Evolutionary conservation across 2,329 filamentous ascomycete genomes (phyloP).

Genomic region (Metarhizium sp.): DNA sequence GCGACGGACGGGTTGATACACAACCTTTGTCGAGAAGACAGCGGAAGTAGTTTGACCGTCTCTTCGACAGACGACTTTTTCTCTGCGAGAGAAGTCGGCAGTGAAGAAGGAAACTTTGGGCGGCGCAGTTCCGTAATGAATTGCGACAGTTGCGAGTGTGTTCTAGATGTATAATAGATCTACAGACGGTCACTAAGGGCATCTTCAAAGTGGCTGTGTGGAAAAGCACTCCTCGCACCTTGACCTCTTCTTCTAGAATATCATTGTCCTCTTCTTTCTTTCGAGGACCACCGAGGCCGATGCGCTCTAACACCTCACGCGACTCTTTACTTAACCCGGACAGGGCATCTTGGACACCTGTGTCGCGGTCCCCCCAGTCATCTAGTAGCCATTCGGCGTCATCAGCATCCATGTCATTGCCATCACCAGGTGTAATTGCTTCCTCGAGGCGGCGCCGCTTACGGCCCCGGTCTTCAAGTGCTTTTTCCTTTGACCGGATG

Average conservation of each 20-base stretch:
- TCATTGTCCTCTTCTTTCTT: slow-evolving; percentile 29
- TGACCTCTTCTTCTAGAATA: slow-evolving; percentile 55
- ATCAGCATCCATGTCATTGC: slow-evolving; percentile 29
- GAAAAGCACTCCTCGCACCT: slow-evolving; percentile 33
- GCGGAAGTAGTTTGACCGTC: slow-evolving; percentile 65
- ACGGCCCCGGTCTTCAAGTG: slow-evolving; percentile 39
- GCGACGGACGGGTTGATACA: slow-evolving; percentile 85
- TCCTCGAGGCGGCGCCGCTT: slow-evolving; percentile 39
- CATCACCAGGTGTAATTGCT: slow-evolving; percentile 7
- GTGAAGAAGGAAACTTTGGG: slow-evolving; percentile 65
- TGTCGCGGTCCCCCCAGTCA: slow-evolving; percentile 48
- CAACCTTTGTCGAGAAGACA: slow-evolving; percentile 77
- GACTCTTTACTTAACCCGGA: slow-evolving; percentile 65
- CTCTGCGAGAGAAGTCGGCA: slow-evolving; percentile 36
- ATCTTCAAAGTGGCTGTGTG: slow-evolving; percentile 6
- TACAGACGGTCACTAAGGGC: slow-evolving; percentile 26
- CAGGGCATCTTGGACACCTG: slow-evolving; percentile 27
- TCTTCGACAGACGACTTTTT: slow-evolving; percentile 16
- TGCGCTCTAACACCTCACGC: slow-evolving; percentile 59
- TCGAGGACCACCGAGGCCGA: slow-evolving; percentile 35
- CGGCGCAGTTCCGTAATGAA: slow-evolving; percentile 76
- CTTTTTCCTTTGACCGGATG: slow-evolving; percentile 54
- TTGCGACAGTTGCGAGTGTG: slow-evolving; percentile 84
- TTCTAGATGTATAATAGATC: slow-evolving; percentile 88
- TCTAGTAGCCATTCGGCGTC: slow-evolving; percentile 68